phyloP scores from a whole-genome alignment of 1,284 basidiomycete genomes.

The Porodaedalea pini region DNA sequence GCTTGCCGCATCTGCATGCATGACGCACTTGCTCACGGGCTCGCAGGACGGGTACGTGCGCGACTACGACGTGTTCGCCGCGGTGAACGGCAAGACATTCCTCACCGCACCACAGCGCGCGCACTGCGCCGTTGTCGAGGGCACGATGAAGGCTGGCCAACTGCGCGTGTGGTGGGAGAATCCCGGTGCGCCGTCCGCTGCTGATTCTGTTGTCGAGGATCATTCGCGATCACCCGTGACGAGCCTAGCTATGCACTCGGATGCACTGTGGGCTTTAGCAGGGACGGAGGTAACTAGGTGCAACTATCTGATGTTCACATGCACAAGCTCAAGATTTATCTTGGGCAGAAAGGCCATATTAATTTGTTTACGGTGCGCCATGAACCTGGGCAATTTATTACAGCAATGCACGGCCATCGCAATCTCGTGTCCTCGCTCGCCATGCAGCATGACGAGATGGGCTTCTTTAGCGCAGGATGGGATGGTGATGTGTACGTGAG shows the following conservation, averaged over 20 bases:
- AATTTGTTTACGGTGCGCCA: conserved; percentile 93
- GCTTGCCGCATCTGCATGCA: conserved; percentile 81
- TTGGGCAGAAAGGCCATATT: conserved; percentile 70
- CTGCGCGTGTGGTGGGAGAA: conserved; percentile 91
- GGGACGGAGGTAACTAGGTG: conserved; percentile 70
- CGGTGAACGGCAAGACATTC: conserved; percentile 84
- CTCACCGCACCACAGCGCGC: conserved; percentile 88
- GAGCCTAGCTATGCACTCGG: conserved; percentile 84
- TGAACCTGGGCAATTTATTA: conserved; percentile 78
- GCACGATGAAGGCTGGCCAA: conserved; percentile 87
- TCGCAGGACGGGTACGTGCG: conserved; percentile 93
- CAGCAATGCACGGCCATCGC: conserved; percentile 71
- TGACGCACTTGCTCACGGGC: conserved; percentile 86
- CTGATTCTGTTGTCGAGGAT: conserved; percentile 42
- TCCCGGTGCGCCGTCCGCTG: conserved; percentile 36
- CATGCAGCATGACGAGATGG: conserved; percentile 77
- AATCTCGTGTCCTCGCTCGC: conserved; percentile 85
- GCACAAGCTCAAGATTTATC: neutral
- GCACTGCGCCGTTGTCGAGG: conserved; percentile 87
- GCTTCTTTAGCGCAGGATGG: conserved; percentile 91
- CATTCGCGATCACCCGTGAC: conserved; percentile 69
- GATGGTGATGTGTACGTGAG: conserved; percentile 86
- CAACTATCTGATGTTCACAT: conserved; percentile 14
- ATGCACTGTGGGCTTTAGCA: conserved; percentile 86
- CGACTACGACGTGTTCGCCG: conserved; percentile 87